Conservation (phyloP, 1,139 yeast genomes). For the Taiozyma sp. region DNA sequence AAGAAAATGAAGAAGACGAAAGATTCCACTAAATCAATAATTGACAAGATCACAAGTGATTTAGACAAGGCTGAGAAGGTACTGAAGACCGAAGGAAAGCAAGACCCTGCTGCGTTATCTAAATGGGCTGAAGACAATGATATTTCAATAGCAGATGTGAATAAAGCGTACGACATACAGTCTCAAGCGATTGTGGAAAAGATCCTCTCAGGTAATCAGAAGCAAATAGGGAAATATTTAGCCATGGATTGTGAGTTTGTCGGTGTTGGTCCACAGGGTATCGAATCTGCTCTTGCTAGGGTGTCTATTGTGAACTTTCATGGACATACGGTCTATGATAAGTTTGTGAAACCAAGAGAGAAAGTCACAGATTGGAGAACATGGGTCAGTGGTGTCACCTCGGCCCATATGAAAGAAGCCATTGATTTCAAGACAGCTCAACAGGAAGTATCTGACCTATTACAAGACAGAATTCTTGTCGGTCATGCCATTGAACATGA, state of each 20-base stretch:
- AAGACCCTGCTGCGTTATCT: conserved; percentile 6
- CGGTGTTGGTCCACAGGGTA: conserved; percentile 77
- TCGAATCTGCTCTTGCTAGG: conserved; percentile 71
- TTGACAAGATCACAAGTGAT: conserved; percentile 14
- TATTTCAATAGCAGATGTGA: conserved; percentile 14
- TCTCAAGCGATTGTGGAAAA: conserved; percentile 7
- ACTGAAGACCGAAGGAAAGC: neutral
- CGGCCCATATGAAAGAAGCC: conserved; percentile 65
- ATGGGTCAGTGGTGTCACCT: conserved; percentile 86
- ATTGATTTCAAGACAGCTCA: conserved; percentile 66
- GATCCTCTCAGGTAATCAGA: conserved; percentile 14
- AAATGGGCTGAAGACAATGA: conserved; percentile 20
- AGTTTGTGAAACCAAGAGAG: conserved; percentile 70
- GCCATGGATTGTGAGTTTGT: conserved; percentile 96
- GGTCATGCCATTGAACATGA: conserved; percentile 89
- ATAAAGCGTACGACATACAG: conserved; percentile 13
- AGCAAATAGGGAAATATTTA: conserved; percentile 58
- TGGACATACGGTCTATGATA: conserved; percentile 69
- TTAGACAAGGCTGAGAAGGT: conserved; percentile 9
- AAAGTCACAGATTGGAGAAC: conserved; percentile 89
- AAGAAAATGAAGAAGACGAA: conserved; percentile 4
- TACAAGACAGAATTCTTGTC: conserved; percentile 55
- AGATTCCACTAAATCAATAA: conserved; percentile 10
- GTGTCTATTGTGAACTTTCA: conserved; percentile 82
- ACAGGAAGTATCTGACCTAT: conserved; percentile 40